Percentiles rank a stretch among this genome's conserved stretches.
Conservation (phyloP, 2,329 filamentous ascomycete species). For the Achaetomium macrosporum region DNA sequence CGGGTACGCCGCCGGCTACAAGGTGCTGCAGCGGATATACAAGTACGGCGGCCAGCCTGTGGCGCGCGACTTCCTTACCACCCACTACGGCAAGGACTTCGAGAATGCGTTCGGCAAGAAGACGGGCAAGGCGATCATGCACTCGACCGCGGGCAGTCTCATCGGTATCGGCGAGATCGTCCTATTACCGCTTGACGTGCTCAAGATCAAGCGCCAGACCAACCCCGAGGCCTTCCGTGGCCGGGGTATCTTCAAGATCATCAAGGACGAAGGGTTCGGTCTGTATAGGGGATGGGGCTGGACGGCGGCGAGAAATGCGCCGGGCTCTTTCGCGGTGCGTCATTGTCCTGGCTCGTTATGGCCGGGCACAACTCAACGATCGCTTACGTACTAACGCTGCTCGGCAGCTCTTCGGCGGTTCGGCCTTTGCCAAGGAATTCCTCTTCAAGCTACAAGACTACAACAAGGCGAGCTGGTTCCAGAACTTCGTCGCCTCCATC, state of each 20-base stretch:
- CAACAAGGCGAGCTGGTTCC: slow-evolving; percentile 87
- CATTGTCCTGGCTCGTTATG: not conserved
- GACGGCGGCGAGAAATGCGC: slow-evolving; percentile 95
- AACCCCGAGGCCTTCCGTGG: slow-evolving; percentile 98
- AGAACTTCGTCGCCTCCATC: slow-evolving; percentile 97
- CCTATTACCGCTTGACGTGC: slow-evolving; percentile 86
- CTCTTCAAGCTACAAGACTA: slow-evolving; percentile 86
- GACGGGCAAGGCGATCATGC: slow-evolving; percentile 96
- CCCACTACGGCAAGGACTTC: slow-evolving; percentile 76
- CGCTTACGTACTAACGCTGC: slow-evolving; percentile 19
- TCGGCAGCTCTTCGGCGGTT: slow-evolving; percentile 86
- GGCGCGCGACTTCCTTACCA: slow-evolving; percentile 78
- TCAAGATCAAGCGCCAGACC: slow-evolving; percentile 99
- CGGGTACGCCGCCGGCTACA: slow-evolving; percentile 96
- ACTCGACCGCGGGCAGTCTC: slow-evolving; percentile 84
- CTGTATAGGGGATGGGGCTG: slow-evolving; percentile 95
- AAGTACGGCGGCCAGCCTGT: slow-evolving; percentile 98
- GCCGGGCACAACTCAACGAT: not conserved
- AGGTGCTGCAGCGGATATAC: slow-evolving; percentile 95
- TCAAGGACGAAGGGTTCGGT: slow-evolving; percentile 90
- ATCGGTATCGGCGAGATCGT: slow-evolving; percentile 98
- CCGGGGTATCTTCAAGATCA: slow-evolving; percentile 81
- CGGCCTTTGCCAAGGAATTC: slow-evolving; percentile 96
- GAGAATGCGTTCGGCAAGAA: slow-evolving; percentile 90
- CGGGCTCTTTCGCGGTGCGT: slow-evolving; percentile 89